Evolutionary conservation across 2,329 filamentous ascomycete species (phyloP), one percentile per base, ranked within the genome.

Genomic region (Neurospora sp.): DNA sequence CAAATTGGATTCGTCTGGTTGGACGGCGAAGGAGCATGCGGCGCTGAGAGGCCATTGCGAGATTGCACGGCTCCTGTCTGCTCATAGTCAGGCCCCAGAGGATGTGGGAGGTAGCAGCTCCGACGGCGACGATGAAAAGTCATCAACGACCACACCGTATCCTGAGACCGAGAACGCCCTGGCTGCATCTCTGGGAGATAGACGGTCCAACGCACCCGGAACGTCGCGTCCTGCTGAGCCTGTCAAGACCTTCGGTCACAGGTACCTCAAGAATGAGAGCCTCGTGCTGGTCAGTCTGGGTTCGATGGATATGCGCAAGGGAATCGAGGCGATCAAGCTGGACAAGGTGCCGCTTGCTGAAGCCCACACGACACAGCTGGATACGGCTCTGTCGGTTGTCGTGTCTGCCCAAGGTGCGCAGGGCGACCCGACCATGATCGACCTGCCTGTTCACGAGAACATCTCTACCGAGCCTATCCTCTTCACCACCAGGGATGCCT

Each of bases 161-260:
- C 81, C 84, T 1, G 86, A 87, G 38, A 62, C 52, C 6, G 52
- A 62, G 12, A 62, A 62, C 28, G 15, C 52, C 3, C 28, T 62
- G 52, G 80, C 80, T 8, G 87, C 87, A 0, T 93, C 91, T 0
- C 85, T 90, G 12, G 87, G 86, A 43, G 86, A 87, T 66, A 83
- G 87, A 67, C 84, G 83, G 40, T 89, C 88, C 67, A 82, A 86
- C 75, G 78, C 82, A 69, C 28, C 28, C 28, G 28, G 28, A 33
- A 75, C 79, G 23, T 79, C 84, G 6, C 84, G 88, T 67, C 81
- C 85, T 6, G 83, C 89, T 2, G 93, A 97, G 73, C 91, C 94
- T 5, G 87, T 98, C 73, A 98, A 98, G 81, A 92, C 93, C 1
- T 99, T 98, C 79, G 96, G 96, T 69, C 96, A 99, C 83, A 89